phyloP scores from a whole-genome alignment of 495 filamentous ascomycete species.

The Baudoinia panamericana region DNA sequence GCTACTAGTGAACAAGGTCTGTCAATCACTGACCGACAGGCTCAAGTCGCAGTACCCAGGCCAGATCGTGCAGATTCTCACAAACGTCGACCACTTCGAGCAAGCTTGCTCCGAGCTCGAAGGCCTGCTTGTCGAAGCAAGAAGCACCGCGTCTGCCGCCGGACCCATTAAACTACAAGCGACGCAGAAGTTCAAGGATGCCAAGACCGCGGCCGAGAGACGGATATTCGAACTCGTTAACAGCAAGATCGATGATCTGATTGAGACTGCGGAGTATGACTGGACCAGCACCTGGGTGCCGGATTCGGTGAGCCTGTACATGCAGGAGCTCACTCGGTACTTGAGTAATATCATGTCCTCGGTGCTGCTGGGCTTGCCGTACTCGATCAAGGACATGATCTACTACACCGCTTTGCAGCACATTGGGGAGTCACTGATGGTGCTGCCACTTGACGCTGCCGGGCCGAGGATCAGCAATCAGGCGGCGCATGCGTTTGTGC shows the following conservation, averaged over 20 bases:
- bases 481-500: slow-evolving; percentile 64
- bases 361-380: slow-evolving; percentile 76
- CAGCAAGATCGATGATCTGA: slow-evolving; percentile 94
- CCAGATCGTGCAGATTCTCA: slow-evolving; percentile 95
- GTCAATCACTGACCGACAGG: slow-evolving; percentile 73
- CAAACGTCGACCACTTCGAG: slow-evolving; percentile 95
- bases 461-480: slow-evolving; percentile 79
- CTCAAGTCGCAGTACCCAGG: slow-evolving; percentile 86
- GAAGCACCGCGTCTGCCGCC: slow-evolving; percentile 63
- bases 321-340: slow-evolving; percentile 83
- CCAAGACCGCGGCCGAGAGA: slow-evolving; percentile 93
- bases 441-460: slow-evolving; percentile 49
- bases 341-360: slow-evolving; percentile 95
- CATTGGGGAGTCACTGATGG: slow-evolving; percentile 73
- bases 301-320: slow-evolving; percentile 70
- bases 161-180: slow-evolving; percentile 62
- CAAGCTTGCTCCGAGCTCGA: slow-evolving; percentile 80
- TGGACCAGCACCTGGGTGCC: slow-evolving; percentile 41
- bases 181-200: slow-evolving; percentile 69
- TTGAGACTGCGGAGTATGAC: slow-evolving; percentile 93
- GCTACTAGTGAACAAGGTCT: slow-evolving; percentile 79
- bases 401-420: slow-evolving; percentile 94
- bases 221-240: slow-evolving; percentile 97
- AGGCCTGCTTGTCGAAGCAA: slow-evolving; percentile 62
- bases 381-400: slow-evolving; percentile 91